Conservation (phyloP, 129 eudicot species). For the Chrysanthemum lavandulifolium region DNA sequence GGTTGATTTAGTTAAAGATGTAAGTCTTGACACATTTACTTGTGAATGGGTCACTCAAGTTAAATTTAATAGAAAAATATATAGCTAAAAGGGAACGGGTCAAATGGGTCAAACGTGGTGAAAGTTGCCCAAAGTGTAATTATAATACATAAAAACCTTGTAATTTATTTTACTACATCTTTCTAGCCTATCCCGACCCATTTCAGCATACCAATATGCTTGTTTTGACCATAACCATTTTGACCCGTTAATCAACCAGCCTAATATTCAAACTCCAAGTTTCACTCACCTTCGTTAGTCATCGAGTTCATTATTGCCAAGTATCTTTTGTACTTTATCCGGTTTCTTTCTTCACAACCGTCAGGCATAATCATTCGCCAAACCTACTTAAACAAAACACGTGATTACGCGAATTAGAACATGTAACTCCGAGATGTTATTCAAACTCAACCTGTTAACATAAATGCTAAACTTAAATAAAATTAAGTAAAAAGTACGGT, state of each 20-base stretch:
- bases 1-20: no score
- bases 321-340: constrained; percentile 86
- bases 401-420: not conserved
- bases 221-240: not conserved
- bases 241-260: not conserved
- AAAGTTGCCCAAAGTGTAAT: not conserved
- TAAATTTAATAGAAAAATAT: no score
- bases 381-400: constrained; percentile 41
- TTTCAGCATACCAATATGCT: not conserved
- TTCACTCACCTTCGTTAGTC: constrained; percentile 84
- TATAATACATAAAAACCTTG: no score
- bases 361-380: constrained; percentile 98
- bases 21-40: no score
- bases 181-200: no score
- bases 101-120: not conserved
- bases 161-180: no score
- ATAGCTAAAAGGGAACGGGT: no score
- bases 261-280: not conserved
- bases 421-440: no score
- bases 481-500: constrained; percentile 9
- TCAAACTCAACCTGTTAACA: not conserved
- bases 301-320: constrained; percentile 99
- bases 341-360: constrained; percentile 91
- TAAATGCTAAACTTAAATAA: not conserved
- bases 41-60: no score